Evolutionary conservation across 306 rosid species (phyloP), one percentile per base, ranked within the genome.

Genomic region (Urtica urens): DNA sequence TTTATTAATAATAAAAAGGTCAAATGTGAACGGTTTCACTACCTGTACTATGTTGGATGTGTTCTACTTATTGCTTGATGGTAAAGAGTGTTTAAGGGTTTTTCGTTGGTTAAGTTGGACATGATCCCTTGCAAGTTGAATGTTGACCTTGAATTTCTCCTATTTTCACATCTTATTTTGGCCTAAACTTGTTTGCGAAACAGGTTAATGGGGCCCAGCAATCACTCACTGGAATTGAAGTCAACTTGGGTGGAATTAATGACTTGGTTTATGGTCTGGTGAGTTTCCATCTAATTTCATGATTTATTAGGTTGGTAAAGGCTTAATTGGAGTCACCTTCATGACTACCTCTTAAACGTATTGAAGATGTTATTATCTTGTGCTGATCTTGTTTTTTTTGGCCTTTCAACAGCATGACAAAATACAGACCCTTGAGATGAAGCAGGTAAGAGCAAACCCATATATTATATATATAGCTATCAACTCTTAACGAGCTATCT

Each of bases 191-290:
- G 44, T 74, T n/a, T n/a, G n/a, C n/a, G 50, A 46, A 46, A 56
- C 86, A 92, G 99, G 96, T 86, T 63, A 39, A 74, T 46, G 86
- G 72, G 49, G 94, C 82, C 64, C 79, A 78, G 63, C 58, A 49
- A 41, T 63, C 83, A 46, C 71, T 85, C 38, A 38, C 74, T 58
- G 57, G 49, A 46, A 63, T 82, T 31, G 87, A 71, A 48, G 70
- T 49, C 43, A 85, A 76, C 67, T 60, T 92, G 78, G 63, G 66
- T 41, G 18, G 46, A 28, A 57, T 92, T 77, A 85, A 76, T 47
- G 55, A 34, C 24, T 37, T 75, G 55, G 77, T 92, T 57, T 71
- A 65, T 57, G 61, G 77, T 53, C 57, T 92, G 99, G 99, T 92
- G 77, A 77, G 86, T 76, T 66, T 25, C 47, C 41, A 12, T 21